Percentiles rank a stretch among this genome's conserved stretches.
phyloP scores from a whole-genome alignment of 306 rosid species.

The Inga laurina region DNA sequence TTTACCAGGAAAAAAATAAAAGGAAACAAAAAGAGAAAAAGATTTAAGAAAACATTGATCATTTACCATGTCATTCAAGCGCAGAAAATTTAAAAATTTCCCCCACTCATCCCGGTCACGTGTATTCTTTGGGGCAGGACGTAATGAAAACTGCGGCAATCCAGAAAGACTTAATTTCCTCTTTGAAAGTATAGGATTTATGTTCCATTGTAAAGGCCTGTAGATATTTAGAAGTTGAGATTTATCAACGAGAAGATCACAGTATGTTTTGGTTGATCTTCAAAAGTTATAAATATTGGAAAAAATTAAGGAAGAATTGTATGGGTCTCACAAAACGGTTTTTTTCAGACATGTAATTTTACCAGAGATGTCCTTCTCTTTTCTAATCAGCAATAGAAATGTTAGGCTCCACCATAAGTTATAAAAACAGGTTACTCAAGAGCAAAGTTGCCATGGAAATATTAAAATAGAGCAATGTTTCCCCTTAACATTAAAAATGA shows the following conservation, averaged over 20 bases:
- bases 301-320: background rate
- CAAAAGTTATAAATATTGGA: background rate
- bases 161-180: constrained; percentile 18
- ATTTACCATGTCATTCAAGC: constrained; percentile 24
- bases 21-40: background rate
- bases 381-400: background rate
- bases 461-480: too few relatives aligned
- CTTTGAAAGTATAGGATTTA: background rate
- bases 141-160: constrained; percentile 40
- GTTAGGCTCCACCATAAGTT: background rate
- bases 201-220: constrained; percentile 44
- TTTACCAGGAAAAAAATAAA: background rate
- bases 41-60: background rate
- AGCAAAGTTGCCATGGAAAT: too few relatives aligned
- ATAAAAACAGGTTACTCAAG: background rate
- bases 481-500: too few relatives aligned
- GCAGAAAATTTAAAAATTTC: constrained; percentile 40
- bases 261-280: constrained; percentile 2
- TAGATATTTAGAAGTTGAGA: constrained; percentile 23
- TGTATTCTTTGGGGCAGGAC: constrained; percentile 28
- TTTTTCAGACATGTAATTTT: background rate
- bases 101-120: constrained; percentile 48
- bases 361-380: background rate
- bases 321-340: background rate
- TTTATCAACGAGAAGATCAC: background rate